Base-by-base conservation (phyloP, 2,329 filamentous ascomycete genomes). In the Aphanocladium album region DNA sequence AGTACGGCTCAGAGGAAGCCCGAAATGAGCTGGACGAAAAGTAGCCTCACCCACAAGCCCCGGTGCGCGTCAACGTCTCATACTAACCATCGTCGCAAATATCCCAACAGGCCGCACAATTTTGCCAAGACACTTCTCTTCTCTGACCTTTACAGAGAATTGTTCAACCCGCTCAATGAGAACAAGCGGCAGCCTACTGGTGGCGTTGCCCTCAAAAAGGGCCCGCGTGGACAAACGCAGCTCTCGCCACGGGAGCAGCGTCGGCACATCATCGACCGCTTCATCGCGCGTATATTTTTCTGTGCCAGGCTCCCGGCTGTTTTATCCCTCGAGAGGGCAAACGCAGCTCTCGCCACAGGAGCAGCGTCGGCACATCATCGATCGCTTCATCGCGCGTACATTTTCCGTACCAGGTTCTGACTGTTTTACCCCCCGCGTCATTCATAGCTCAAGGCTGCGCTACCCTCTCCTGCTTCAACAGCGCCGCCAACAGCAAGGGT, bases 381-480 rank as follows among this genome's bases (percentile, higher is more conserved):
- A 93, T 59, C 82, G 88, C 8, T 99, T 96, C 77, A 91, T 99
- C n/a, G n/a, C n/a, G n/a, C n/a, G n/a, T n/a, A n/a, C n/a, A n/a
- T n/a, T n/a, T n/a, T n/a, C n/a, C n/a, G n/a, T n/a, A n/a, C n/a
- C n/a, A n/a, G n/a, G n/a, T 97, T 3, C 93, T 93, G 0, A 91
- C n/a, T n/a, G n/a, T n/a, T n/a, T n/a, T n/a, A n/a, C n/a, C n/a
- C n/a, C n/a, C n/a, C n/a, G n/a, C n/a, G n/a, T n/a, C n/a, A n/a
- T n/a, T n/a, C n/a, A n/a, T n/a, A n/a, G n/a, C n/a, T n/a, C n/a
- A n/a, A n/a, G n/a, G n/a, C n/a, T n/a, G n/a, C n/a, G n/a, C n/a
- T n/a, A n/a, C n/a, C n/a, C n/a, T n/a, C n/a, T n/a, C n/a, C n/a
- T n/a, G n/a, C n/a, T n/a, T n/a, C n/a, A n/a, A n/a, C n/a, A n/a